Evolutionary conservation across 148 eudicot species (phyloP).

Genomic region (Hydrangea macrophylla): DNA sequence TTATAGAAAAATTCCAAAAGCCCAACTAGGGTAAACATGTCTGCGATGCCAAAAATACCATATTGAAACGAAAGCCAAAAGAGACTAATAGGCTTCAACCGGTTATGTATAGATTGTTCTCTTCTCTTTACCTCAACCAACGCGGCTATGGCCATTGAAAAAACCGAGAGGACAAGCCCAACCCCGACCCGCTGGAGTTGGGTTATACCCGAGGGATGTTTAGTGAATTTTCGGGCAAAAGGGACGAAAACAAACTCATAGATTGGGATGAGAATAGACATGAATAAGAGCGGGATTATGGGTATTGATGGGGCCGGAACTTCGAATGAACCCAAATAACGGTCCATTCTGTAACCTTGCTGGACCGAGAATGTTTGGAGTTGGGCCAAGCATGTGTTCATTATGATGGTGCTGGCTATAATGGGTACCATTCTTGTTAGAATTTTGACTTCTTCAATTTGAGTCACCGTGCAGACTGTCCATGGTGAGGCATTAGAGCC

Average conservation of each 20-base stretch:
- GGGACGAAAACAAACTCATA: conserved; percentile 34
- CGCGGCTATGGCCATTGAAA: conserved; percentile 31
- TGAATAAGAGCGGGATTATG: conserved; percentile 35
- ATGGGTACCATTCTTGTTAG: conserved; percentile 55
- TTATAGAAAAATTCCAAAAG: conserved; percentile 47
- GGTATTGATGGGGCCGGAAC: conserved; percentile 50
- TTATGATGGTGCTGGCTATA: conserved; percentile 47
- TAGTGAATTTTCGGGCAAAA: conserved; percentile 24
- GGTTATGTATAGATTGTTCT: conserved; percentile 17
- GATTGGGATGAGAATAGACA: conserved; percentile 27
- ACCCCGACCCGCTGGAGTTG: conserved; percentile 35
- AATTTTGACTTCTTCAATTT: conserved; percentile 53
- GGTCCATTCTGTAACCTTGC: conserved; percentile 47
- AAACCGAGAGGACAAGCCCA: conserved; percentile 27
- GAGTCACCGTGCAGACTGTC: conserved; percentile 50
- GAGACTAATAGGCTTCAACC: conserved; percentile 31
- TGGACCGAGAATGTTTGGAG: conserved; percentile 52
- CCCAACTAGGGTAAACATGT: conserved; percentile 55
- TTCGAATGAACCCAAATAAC: conserved; percentile 28
- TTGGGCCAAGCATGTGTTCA: conserved; percentile 56
- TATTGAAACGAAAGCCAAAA: conserved; percentile 54
- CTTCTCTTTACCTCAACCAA: conserved; percentile 29
- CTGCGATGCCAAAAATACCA: conserved; percentile 46
- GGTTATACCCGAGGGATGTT: conserved; percentile 31
- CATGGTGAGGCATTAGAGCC: conserved; percentile 20